Conservation (phyloP, 83 land plant species). For the Isoetes engelmannii region DNA sequence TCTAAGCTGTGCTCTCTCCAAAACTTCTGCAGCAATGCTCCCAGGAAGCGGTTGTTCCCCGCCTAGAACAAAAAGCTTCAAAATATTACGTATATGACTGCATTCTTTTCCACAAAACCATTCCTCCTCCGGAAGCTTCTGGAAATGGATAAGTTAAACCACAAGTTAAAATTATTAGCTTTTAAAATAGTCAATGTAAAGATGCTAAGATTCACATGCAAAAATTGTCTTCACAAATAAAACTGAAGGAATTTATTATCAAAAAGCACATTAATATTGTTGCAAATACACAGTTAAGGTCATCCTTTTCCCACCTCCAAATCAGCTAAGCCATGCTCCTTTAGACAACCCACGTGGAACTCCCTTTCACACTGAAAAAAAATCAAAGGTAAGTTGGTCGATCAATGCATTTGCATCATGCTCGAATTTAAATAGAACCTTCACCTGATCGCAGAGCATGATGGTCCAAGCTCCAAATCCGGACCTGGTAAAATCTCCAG, state of each 20-base stretch:
- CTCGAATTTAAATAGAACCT: neutral
- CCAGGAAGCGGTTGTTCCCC: conserved; percentile 50
- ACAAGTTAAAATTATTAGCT: too few relatives aligned
- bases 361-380: conserved; percentile 76
- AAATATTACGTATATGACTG: conserved; percentile 44
- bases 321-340: conserved; percentile 58
- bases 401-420: neutral
- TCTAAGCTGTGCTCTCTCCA: conserved; percentile 29
- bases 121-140: conserved; percentile 84
- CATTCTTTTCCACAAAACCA: conserved; percentile 84
- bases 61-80: conserved; percentile 45
- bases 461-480: conserved; percentile 76
- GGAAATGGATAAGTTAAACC: conserved; percentile 2
- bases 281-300: neutral
- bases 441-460: conserved; percentile 88
- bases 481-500: conserved; percentile 59
- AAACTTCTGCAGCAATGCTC: conserved; percentile 28
- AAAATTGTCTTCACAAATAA: too few relatives aligned
- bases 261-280: neutral
- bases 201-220: too few relatives aligned
- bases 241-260: neutral
- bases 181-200: too few relatives aligned
- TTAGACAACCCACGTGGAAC: conserved; percentile 88
- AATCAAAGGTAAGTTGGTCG: neutral
- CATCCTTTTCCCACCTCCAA: conserved; percentile 45